These are phyloP conservation scores for Cladosporium cucumerinum DNA, from an alignment of 2,329 filamentous ascomycete species.

Conservation along the genomic window DNA sequence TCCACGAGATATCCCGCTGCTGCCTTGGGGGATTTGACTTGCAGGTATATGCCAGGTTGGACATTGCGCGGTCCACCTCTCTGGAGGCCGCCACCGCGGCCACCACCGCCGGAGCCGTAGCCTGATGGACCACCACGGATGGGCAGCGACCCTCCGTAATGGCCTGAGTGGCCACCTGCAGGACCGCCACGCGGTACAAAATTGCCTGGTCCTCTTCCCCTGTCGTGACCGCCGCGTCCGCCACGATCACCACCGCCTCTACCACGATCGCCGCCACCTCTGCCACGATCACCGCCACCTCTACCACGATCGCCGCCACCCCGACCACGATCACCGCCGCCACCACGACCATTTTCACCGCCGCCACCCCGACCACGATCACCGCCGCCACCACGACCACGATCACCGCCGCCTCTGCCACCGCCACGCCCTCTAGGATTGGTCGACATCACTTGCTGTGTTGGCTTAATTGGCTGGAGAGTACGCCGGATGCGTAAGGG, in stretches of 20 bases:
- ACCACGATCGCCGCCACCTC: conserved; percentile 26
- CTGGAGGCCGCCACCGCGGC: conserved; percentile 18
- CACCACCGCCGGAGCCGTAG: conserved; percentile 18
- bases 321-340: conserved; percentile 28
- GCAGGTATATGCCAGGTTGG: conserved; percentile 25
- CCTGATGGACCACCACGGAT: background rate
- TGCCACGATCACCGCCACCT: conserved; percentile 23
- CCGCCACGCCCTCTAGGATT: background rate
- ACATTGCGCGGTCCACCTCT: conserved; percentile 17
- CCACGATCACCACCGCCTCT: conserved; percentile 30
- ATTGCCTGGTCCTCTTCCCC: conserved; percentile 25
- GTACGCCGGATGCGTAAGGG: background rate
- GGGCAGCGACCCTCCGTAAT: conserved; percentile 12
- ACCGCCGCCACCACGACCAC: conserved; percentile 22
- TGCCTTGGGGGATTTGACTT: conserved; percentile 19
- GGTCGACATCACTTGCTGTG: background rate
- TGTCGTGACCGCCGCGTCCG: conserved; percentile 26
- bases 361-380: conserved; percentile 28
- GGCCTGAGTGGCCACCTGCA: too few species aligned
- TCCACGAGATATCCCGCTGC: background rate
- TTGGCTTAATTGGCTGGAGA: background rate
- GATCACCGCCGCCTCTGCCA: conserved; percentile 27
- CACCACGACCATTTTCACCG: conserved; percentile 26
- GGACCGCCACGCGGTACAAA: conserved; percentile 18
- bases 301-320: conserved; percentile 25